phyloP scores from a whole-genome alignment of 768 basidiomycete species.

The Xerocomellus intermedius region DNA sequence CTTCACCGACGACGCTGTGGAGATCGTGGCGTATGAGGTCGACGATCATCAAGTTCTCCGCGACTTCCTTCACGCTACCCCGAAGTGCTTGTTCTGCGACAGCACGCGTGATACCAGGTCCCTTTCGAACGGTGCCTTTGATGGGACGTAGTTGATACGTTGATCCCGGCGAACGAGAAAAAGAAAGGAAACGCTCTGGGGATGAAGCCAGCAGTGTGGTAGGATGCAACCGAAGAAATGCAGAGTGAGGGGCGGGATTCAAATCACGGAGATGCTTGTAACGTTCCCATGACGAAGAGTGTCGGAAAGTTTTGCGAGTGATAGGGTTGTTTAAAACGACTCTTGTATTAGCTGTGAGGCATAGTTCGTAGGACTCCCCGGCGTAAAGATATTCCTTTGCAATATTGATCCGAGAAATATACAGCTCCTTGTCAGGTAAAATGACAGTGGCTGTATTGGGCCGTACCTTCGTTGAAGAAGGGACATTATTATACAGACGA shows the following conservation, averaged over 20 bases:
- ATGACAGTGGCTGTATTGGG: constrained; percentile 34
- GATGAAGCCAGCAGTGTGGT: constrained; percentile 82
- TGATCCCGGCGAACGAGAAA: constrained; percentile 58
- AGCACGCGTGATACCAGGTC: constrained; percentile 57
- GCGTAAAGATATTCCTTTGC: constrained; percentile 74
- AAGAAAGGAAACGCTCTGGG: constrained; percentile 90
- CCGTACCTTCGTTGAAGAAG: constrained; percentile 28
- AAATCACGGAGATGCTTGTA: constrained; percentile 67
- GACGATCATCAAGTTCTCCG: constrained; percentile 98
- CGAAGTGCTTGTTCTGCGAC: constrained; percentile 62
- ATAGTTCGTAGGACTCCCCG: constrained; percentile 93
- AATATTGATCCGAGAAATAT: constrained; percentile 64
- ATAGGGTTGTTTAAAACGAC: constrained; percentile 46
- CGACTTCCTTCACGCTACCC: constrained; percentile 83
- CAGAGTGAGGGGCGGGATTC: constrained; percentile 90
- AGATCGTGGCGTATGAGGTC: constrained; percentile 94
- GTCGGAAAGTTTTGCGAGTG: constrained; percentile 9
- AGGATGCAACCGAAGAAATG: constrained; percentile 74
- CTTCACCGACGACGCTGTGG: constrained; percentile 76
- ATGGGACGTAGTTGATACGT: constrained; percentile 88
- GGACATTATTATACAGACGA: constrained; percentile 9
- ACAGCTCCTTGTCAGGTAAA: constrained; percentile 57
- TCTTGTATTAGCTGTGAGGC: constrained; percentile 74
- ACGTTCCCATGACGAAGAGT: constrained; percentile 60
- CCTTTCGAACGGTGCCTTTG: constrained; percentile 86